These are phyloP conservation scores for Crucihimalaya himalaica DNA, from an alignment of 345 rosid genomes.

Conservation along the genomic window DNA sequence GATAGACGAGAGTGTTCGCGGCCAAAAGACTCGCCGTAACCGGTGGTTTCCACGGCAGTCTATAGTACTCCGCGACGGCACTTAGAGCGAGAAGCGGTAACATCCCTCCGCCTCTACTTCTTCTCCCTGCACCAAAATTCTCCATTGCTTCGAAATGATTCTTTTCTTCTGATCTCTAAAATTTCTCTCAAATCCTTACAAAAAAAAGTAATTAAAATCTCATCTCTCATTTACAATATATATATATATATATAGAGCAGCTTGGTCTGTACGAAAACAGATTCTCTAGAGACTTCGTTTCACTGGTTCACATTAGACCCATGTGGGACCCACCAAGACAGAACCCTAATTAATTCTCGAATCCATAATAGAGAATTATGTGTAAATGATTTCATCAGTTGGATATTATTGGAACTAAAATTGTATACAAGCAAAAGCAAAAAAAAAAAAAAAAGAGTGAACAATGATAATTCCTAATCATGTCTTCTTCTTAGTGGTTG, in stretches of 20 bases:
- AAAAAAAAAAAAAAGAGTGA: background rate
- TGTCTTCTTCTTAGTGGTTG: conserved; percentile 18
- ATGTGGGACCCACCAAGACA: conserved; percentile 24
- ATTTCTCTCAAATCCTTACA: background rate
- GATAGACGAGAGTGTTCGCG: conserved; percentile 71
- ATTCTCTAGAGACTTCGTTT: conserved; percentile 31
- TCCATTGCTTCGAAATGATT: conserved; percentile 32
- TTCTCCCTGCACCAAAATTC: conserved; percentile 41
- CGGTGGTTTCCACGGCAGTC: conserved; percentile 89
- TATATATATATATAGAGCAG: background rate
- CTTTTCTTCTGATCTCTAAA: conserved; percentile 8
- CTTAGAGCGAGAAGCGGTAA: conserved; percentile 75
- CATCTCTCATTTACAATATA: background rate
- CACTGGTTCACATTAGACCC: background rate
- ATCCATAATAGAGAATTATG: background rate
- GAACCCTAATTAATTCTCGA: background rate
- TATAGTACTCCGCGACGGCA: conserved; percentile 66
- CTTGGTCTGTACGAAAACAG: conserved; percentile 30
- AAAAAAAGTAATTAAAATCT: background rate
- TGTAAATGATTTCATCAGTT: background rate
- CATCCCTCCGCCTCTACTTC: conserved; percentile 59
- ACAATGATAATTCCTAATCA: background rate
- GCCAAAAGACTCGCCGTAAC: conserved; percentile 83
- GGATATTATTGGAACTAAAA: background rate
- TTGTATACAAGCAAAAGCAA: background rate